These are phyloP conservation scores for Geotrichum histeridarum DNA, from an alignment of 1,139 yeast species.

Conservation along the genomic window DNA sequence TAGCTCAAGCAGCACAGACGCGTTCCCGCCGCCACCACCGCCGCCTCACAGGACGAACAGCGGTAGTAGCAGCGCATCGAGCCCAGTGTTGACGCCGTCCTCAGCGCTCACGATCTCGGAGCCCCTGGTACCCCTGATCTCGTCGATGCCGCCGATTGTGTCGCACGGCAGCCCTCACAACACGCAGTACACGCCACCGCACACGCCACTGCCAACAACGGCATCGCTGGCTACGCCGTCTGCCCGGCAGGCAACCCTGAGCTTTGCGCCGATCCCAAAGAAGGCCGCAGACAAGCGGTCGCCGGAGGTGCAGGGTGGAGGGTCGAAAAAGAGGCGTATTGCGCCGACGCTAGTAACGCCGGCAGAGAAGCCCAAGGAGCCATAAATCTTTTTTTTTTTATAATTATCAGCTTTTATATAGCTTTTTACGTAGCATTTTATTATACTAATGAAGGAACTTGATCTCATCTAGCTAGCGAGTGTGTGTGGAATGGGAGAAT, in stretches of 20 bases:
- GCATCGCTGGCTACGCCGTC: not conserved
- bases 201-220: slow-evolving; percentile 13
- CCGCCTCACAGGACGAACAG: slow-evolving; percentile 11
- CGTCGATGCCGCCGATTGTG: slow-evolving; percentile 18
- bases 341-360: slow-evolving; percentile 42
- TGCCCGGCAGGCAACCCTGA: slow-evolving; percentile 1
- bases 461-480: no score
- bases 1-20: not conserved
- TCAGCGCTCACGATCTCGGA: slow-evolving; percentile 9
- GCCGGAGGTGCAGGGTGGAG: not conserved
- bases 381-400: not conserved
- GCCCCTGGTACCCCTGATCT: slow-evolving; percentile 15
- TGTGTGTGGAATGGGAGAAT: no score
- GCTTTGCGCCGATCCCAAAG: not conserved
- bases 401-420: not conserved
- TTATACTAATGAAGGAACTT: no score
- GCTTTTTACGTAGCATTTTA: not conserved
- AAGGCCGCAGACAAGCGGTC: not conserved
- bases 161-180: slow-evolving; percentile 13
- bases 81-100: slow-evolving; percentile 8
- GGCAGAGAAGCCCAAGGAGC: slow-evolving; percentile 7
- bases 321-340: slow-evolving; percentile 43
- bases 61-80: slow-evolving; percentile 1
- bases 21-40: slow-evolving; percentile 12
- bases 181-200: slow-evolving; percentile 15